Percentiles rank a stretch among this genome's conserved stretches.
These are phyloP conservation scores for Amphirosellinia nigrospora DNA, from an alignment of 495 filamentous ascomycete genomes.

Conservation along the genomic window DNA sequence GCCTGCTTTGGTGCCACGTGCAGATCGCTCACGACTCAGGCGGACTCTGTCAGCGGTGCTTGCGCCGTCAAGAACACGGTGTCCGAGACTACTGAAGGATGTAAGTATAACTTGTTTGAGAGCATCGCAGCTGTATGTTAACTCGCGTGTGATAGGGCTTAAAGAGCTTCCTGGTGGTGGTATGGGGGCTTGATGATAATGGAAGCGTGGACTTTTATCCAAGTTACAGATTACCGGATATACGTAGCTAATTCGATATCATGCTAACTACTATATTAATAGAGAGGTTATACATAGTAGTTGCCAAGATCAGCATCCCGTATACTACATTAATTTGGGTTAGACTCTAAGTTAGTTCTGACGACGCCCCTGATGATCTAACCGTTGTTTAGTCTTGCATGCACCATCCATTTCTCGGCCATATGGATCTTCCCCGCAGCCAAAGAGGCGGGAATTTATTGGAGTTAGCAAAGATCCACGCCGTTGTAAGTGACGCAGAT, in stretches of 20 bases:
- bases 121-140: not conserved
- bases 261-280: too few relatives aligned
- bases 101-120: slow-evolving; percentile 37
- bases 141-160: slow-evolving; percentile 23
- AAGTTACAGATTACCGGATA: too few relatives aligned
- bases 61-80: slow-evolving; percentile 46
- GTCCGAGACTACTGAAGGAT: slow-evolving; percentile 45
- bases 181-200: slow-evolving; percentile 13
- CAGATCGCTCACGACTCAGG: slow-evolving; percentile 38
- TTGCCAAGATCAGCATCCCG: too few relatives aligned
- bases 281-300: too few relatives aligned
- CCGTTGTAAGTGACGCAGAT: not conserved
- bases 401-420: not conserved
- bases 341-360: too few relatives aligned
- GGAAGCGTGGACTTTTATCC: too few relatives aligned
- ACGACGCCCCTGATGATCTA: too few relatives aligned
- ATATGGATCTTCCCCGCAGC: not conserved
- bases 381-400: not conserved
- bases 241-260: too few relatives aligned
- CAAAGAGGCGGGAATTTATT: not conserved
- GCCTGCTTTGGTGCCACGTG: slow-evolving; percentile 46
- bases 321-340: too few relatives aligned
- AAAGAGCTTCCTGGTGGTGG: slow-evolving; percentile 27
- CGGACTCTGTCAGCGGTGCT: slow-evolving; percentile 38
- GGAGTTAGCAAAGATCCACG: too few relatives aligned